Evolutionary conservation across 2,329 filamentous ascomycete species (phyloP).

Genomic region (Dactylellina haptotyla): DNA sequence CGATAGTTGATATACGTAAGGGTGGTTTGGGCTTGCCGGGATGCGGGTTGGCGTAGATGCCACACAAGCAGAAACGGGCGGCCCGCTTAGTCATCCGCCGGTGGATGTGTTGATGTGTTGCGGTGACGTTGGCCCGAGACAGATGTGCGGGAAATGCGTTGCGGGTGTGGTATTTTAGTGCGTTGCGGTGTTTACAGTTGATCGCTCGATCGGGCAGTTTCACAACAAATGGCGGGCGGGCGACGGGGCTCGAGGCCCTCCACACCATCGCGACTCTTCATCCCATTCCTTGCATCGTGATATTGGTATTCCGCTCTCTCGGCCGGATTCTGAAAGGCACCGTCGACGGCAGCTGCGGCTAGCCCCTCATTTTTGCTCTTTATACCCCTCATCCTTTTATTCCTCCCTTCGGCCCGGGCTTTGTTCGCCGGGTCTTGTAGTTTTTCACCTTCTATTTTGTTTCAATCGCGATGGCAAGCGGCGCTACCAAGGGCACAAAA

Average conservation of each 20-base stretch:
- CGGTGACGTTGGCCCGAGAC: too few relatives aligned
- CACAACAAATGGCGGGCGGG: constrained; percentile 23
- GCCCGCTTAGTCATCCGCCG: constrained; percentile 30
- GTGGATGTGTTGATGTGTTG: constrained; percentile 6
- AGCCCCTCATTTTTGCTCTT: constrained; percentile 16
- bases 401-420: background rate
- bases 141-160: constrained; percentile 15
- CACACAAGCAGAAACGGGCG: constrained; percentile 42
- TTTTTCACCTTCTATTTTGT: constrained; percentile 1
- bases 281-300: constrained; percentile 9
- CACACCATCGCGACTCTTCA: constrained; percentile 23
- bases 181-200: constrained; percentile 41
- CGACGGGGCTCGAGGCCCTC: background rate
- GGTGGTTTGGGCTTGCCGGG: constrained; percentile 1
- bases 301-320: background rate
- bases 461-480: constrained; percentile 51
- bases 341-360: constrained; percentile 42
- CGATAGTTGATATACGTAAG: background rate
- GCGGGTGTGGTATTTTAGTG: constrained; percentile 42
- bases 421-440: background rate
- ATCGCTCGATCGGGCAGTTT: constrained; percentile 39
- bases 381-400: background rate
- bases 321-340: constrained; percentile 17
- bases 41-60: constrained; percentile 42
- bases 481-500: constrained; percentile 43